These are phyloP conservation scores for Pythium volutum DNA, from an alignment of 352 stramenopile genomes.

Conservation along the genomic window DNA sequence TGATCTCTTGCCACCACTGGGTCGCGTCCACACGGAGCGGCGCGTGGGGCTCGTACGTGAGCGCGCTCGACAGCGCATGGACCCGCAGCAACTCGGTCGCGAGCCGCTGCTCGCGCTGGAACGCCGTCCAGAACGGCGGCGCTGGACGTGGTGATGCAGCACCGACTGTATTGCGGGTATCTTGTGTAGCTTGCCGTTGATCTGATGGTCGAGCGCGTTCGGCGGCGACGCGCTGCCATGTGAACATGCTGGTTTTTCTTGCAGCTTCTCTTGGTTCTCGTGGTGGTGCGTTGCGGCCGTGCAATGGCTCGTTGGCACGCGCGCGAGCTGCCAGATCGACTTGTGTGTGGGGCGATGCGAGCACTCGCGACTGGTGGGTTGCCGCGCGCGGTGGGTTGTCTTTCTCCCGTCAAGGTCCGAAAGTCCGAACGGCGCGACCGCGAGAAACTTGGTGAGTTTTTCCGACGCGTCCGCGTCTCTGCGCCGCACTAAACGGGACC, in stretches of 20 bases:
- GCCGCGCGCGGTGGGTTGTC: not conserved
- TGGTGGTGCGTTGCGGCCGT: not conserved
- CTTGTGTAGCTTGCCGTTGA: not conserved
- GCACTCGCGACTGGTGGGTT: not conserved
- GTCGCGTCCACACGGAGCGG: conserved; percentile 25
- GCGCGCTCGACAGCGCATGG: conserved; percentile 18
- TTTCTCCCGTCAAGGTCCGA: not conserved
- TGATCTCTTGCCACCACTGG: conserved; percentile 27
- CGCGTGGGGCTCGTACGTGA: conserved; percentile 21
- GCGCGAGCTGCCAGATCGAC: not conserved
- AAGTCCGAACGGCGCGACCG: not conserved
- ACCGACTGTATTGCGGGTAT: not conserved
- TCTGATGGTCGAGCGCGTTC: not conserved
- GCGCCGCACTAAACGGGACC: no score
- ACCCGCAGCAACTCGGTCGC: conserved; percentile 20
- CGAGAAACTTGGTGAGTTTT: not conserved
- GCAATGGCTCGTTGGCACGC: conserved; percentile 6
- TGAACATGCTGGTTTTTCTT: conserved; percentile 1
- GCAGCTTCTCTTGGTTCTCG: no score
- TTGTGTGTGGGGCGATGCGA: not conserved
- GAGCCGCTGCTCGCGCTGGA: conserved; percentile 20
- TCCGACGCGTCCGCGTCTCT: no score
- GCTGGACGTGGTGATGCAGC: not conserved
- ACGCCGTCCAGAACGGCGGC: conserved; percentile 1
- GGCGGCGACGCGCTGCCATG: not conserved